A percentile compares a stretch with the other conserved stretches of the same genome.
phyloP scores from a whole-genome alignment of 495 filamentous ascomycete genomes.

The Penicillium cinerascens region DNA sequence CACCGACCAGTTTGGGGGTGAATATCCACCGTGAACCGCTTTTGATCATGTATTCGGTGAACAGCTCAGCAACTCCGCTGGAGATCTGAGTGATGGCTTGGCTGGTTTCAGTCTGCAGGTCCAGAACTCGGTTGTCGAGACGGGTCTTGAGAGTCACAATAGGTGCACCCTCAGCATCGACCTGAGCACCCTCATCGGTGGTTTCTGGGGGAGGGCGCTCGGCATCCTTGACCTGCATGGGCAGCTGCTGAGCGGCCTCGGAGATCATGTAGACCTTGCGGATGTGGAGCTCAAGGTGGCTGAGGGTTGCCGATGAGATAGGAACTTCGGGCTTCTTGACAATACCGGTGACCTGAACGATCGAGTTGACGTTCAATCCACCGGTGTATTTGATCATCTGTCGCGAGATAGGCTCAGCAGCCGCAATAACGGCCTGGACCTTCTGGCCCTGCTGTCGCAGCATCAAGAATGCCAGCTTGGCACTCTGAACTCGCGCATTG shows the following conservation, averaged over 20 bases:
- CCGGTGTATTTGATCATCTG: slow-evolving; percentile 91
- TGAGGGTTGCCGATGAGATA: slow-evolving; percentile 76
- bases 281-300: slow-evolving; percentile 74
- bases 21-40: slow-evolving; percentile 87
- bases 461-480: slow-evolving; percentile 90
- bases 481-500: slow-evolving; percentile 80
- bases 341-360: slow-evolving; percentile 73
- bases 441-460: slow-evolving; percentile 77
- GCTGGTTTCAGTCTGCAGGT: slow-evolving; percentile 81
- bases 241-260: slow-evolving; percentile 60
- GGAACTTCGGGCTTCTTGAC: slow-evolving; percentile 71
- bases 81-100: slow-evolving; percentile 85
- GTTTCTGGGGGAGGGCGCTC: slow-evolving; percentile 50
- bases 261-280: slow-evolving; percentile 73
- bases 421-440: slow-evolving; percentile 73
- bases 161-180: slow-evolving; percentile 50
- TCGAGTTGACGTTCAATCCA: slow-evolving; percentile 71
- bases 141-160: slow-evolving; percentile 73
- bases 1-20: slow-evolving; percentile 82
- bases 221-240: slow-evolving; percentile 67
- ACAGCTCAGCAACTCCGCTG: slow-evolving; percentile 77
- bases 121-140: slow-evolving; percentile 85
- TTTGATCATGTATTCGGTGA: slow-evolving; percentile 71
- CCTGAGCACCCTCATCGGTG: slow-evolving; percentile 40
- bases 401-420: slow-evolving; percentile 49